Percentiles rank a stretch among this genome's conserved stretches.
phyloP scores from a whole-genome alignment of 192 early-diverging fungal genomes.

The Backusella circina region DNA sequence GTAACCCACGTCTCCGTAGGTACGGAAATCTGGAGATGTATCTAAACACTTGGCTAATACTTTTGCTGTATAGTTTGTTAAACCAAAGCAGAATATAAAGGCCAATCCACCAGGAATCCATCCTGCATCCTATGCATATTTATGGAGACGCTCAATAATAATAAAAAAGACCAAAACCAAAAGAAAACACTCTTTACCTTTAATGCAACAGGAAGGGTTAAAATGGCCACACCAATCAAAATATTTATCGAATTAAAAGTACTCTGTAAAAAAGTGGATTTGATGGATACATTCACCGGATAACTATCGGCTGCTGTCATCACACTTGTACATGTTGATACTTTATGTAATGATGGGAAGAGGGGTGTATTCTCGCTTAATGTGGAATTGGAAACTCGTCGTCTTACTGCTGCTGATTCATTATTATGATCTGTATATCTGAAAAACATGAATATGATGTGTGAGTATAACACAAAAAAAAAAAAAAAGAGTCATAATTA shows the following conservation, averaged over 20 bases:
- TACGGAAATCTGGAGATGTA: conserved; percentile 29
- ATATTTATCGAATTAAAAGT: conserved; percentile 61
- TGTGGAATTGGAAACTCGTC: background rate
- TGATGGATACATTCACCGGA: conserved; percentile 15
- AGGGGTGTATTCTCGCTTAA: conserved; percentile 12
- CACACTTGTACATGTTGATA: conserved; percentile 18
- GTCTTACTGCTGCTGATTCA: background rate
- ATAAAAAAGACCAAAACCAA: background rate
- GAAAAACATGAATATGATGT: too few relatives aligned
- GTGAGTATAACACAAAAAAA: background rate
- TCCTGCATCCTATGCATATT: conserved; percentile 37
- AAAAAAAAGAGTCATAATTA: background rate
- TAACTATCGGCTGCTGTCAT: conserved; percentile 30
- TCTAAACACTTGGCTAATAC: conserved; percentile 51
- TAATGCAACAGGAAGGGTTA: conserved; percentile 61
- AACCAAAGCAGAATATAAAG: conserved; percentile 38
- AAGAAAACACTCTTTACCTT: conserved; percentile 16
- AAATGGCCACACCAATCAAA: conserved; percentile 61
- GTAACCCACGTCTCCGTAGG: conserved; percentile 46
- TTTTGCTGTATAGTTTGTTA: conserved; percentile 57
- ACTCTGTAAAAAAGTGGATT: conserved; percentile 41
- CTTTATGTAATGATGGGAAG: conserved; percentile 10
- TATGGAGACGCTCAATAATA: background rate
- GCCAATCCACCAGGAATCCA: conserved; percentile 54
- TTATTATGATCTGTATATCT: background rate